Evolutionary conservation across 352 stramenopile species (phyloP), one percentile per base, ranked within the genome.

Genomic region (Globisporangium canariense): DNA sequence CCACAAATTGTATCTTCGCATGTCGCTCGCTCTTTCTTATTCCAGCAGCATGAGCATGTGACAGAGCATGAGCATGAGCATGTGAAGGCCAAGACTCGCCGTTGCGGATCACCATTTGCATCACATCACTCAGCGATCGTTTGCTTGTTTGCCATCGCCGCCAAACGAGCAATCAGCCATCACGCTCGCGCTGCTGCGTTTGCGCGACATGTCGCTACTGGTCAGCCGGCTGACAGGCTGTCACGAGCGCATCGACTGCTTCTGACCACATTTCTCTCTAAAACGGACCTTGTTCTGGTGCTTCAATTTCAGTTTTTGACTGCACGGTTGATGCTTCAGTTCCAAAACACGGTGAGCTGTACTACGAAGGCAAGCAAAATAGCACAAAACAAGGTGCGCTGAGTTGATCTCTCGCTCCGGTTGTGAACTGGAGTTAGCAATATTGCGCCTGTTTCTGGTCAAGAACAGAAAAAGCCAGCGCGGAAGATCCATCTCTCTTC

Each of bases 401-500:
- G n/a, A 1, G 3, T 2, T 1, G 18, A 54, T 13, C 10, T 18
- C 25, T 22, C 34, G 49, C 13, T 54, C 5, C 22, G n/a, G 43
- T 22, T 49, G 43, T n/a, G 40, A 46, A 46, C 40, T n/a, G 40
- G 13, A 18, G 13, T 6, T 22, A 22, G 22, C 0, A 8, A 11
- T 22, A 2, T 0, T 22, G 3, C 2, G 30, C 18, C 28, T 38
- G 5, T 11, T 43, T 57, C 20, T 57, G 34, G 16, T 28, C 14
- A 10, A 53, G 34, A 7, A 43, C 28, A 57, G 20, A 57, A 57
- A 57, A 41, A 57, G 51, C 51, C 51, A 57, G 51, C 36, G 51
- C 20, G 34, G 10, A 56, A 7, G 50, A 25, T 14, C 8, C 25
- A 38, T 14, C 8, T 25, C 51, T 22, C 9, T 57, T 10, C 4